A percentile compares a stretch with the other conserved stretches of the same genome.
These are phyloP conservation scores for Tarenaya hassleriana DNA, from an alignment of 345 rosid genomes.

Conservation along the genomic window DNA sequence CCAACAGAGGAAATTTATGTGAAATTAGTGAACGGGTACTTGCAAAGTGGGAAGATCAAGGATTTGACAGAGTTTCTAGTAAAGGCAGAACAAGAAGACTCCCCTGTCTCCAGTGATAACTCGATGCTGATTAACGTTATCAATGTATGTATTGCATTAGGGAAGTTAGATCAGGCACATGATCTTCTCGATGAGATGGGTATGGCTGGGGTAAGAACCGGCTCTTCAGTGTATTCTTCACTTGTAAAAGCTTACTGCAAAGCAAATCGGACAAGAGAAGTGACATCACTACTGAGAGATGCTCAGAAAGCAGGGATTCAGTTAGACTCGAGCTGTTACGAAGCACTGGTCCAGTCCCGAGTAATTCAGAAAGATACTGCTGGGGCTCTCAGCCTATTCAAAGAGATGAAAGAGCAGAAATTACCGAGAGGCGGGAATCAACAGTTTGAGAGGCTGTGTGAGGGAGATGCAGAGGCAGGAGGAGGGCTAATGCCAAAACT, in stretches of 20 bases:
- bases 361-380: slow-evolving; percentile 59
- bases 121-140: slow-evolving; percentile 58
- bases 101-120: slow-evolving; percentile 59
- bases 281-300: slow-evolving; percentile 62
- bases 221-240: slow-evolving; percentile 62
- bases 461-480: slow-evolving; percentile 57
- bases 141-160: slow-evolving; percentile 72
- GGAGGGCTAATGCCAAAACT: slow-evolving; percentile 83
- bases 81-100: slow-evolving; percentile 67
- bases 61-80: slow-evolving; percentile 69
- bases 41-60: slow-evolving; percentile 64
- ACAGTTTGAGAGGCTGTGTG: slow-evolving; percentile 62
- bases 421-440: slow-evolving; percentile 48
- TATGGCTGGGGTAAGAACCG: slow-evolving; percentile 56
- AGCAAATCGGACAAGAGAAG: slow-evolving; percentile 55
- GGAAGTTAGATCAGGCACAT: slow-evolving; percentile 86
- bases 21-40: slow-evolving; percentile 71
- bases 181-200: slow-evolving; percentile 94
- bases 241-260: slow-evolving; percentile 73
- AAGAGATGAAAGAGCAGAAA: slow-evolving; percentile 73
- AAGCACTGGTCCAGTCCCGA: slow-evolving; percentile 52
- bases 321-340: slow-evolving; percentile 73
- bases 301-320: slow-evolving; percentile 87
- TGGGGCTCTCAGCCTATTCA: slow-evolving; percentile 68
- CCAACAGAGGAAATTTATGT: slow-evolving; percentile 65